Percentiles rank a stretch among this genome's conserved stretches.
phyloP scores from a whole-genome alignment of 441 rosid species.

The Euphorbia celastroides region DNA sequence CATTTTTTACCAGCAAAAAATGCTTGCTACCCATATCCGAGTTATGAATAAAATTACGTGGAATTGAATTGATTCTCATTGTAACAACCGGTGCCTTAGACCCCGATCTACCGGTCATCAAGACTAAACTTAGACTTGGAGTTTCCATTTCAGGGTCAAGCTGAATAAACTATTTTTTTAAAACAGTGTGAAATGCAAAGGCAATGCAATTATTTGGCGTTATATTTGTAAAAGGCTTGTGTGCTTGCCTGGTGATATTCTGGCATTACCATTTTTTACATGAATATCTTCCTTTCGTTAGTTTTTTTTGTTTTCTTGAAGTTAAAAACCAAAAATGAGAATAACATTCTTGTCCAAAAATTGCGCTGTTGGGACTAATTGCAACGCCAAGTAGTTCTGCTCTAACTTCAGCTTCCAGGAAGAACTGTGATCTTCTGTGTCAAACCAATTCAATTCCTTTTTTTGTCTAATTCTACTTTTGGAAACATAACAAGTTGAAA shows the following conservation, averaged over 20 bases:
- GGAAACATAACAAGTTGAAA: too few relatives aligned
- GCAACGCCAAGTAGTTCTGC: too few relatives aligned
- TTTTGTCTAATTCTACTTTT: too few relatives aligned
- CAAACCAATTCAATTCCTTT: too few relatives aligned
- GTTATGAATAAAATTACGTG: not conserved
- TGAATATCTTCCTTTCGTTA: not conserved
- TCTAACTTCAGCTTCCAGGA: too few relatives aligned
- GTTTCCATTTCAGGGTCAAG: not conserved
- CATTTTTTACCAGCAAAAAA: not conserved
- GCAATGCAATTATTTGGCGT: not conserved
- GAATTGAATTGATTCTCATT: constrained; percentile 1
- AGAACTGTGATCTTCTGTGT: too few relatives aligned
- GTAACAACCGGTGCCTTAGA: not conserved
- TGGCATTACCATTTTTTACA: not conserved
- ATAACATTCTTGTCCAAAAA: not conserved
- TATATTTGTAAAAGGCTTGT: not conserved
- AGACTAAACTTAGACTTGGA: not conserved
- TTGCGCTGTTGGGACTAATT: not conserved
- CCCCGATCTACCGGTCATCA: not conserved
- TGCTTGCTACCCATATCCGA: not conserved
- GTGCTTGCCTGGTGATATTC: not conserved
- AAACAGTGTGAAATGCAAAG: not conserved
- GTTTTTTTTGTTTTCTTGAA: not conserved
- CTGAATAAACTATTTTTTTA: not conserved
- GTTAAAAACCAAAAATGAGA: not conserved